These are phyloP conservation scores for Grosmannia huntii DNA, from an alignment of 2,329 filamentous ascomycete genomes.

Conservation along the genomic window DNA sequence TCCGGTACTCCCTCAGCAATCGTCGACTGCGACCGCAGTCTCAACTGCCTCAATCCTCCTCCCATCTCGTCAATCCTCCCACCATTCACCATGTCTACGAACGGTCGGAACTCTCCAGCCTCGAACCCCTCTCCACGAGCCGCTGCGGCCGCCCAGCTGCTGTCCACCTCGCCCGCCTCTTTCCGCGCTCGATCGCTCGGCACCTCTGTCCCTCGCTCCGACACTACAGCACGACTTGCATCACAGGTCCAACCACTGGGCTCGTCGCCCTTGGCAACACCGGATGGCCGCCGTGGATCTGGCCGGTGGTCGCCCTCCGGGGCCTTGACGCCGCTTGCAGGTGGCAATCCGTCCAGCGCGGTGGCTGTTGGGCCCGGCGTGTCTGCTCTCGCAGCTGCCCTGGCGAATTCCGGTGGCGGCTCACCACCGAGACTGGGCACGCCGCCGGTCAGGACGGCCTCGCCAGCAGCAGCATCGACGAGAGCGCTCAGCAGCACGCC, in stretches of 20 bases:
- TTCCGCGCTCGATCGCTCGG: slow-evolving; percentile 32
- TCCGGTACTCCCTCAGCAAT: neutral
- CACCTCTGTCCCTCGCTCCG: slow-evolving; percentile 42
- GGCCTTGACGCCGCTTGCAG: slow-evolving; percentile 50
- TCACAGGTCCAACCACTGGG: slow-evolving; percentile 34
- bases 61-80: neutral
- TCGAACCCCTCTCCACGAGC: slow-evolving; percentile 6
- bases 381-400: slow-evolving; percentile 78
- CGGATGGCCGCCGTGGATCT: slow-evolving; percentile 2
- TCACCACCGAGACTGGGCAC: slow-evolving; percentile 60
- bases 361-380: slow-evolving; percentile 65
- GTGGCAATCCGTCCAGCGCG: slow-evolving; percentile 48
- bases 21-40: neutral
- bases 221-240: slow-evolving; percentile 48
- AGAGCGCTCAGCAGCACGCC: slow-evolving; percentile 1
- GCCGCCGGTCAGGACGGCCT: slow-evolving; percentile 44
- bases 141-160: slow-evolving; percentile 4
- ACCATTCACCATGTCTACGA: slow-evolving; percentile 8
- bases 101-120: slow-evolving; percentile 11
- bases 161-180: slow-evolving; percentile 36
- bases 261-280: slow-evolving; percentile 14
- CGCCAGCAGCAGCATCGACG: slow-evolving; percentile 27
- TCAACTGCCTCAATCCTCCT: too few species aligned
- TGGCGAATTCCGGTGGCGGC: slow-evolving; percentile 60
- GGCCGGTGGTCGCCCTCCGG: slow-evolving; percentile 30